Evolutionary conservation across 2,329 filamentous ascomycete genomes (phyloP), one percentile per base, ranked within the genome.

Genomic region (Ophiostoma tasmaniense): DNA sequence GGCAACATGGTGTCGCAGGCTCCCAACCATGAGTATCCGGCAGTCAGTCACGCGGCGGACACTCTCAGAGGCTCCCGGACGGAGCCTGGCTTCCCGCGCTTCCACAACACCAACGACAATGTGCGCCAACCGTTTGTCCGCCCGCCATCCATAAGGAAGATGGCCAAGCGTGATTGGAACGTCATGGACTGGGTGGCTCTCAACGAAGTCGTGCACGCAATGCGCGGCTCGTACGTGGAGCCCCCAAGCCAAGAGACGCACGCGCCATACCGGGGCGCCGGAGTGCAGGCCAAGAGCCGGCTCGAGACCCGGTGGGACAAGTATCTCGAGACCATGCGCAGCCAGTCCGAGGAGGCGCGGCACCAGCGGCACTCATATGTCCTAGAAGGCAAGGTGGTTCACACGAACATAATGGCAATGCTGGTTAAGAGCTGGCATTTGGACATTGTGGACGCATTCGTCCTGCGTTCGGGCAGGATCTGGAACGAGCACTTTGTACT

Each of bases 391-490:
- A 84, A 82, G 74, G 79, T 78, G 33, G 81, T 87, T 69, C 74
- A 75, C 30, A 80, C 81, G 35, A 80, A 82, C 45, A 82, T 80
- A 64, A 78, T 81, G 74, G 75, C 76, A 4, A 78, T 87, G 77
- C 71, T 77, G 28, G 77, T 88, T 22, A 80, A 86, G 75, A 74
- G 78, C 69, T 87, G 85, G 85, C 85, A 88, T 70, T 75, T 87
- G 22, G 85, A 87, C 70, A 80, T 86, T 68, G 80, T 87, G 30
- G 82, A 86, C 70, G 84, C 81, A 2, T 87, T 87, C 73, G 77
- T 76, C 69, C 74, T 74, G 14, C 78, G 82, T 70, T 79, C 85
- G 2, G 81, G 80, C 13, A 79, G 77, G 11, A 37, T 70, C 14
- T 87, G 84, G 84, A 80, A 82, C 28, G 84, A 82, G 72, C 77